Evolutionary conservation across 1,139 yeast genomes (phyloP), one percentile per base, ranked within the genome.

Genomic region (Blastobotrys arbuscula): DNA sequence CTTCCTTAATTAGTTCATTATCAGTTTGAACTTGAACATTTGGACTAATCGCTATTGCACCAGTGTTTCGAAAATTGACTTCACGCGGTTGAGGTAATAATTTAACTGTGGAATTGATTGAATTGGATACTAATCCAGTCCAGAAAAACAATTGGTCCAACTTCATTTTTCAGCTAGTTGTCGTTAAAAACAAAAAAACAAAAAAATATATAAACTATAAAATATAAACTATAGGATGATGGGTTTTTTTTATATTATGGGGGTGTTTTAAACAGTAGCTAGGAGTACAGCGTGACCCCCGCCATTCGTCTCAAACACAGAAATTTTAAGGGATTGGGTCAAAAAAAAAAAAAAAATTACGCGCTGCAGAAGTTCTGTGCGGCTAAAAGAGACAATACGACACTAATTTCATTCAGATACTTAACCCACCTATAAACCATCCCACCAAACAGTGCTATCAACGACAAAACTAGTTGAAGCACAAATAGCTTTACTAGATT

Each of bases 401-500:
- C n/a, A n/a, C n/a, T n/a, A n/a, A n/a, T n/a, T n/a, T n/a, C n/a
- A n/a, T n/a, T n/a, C n/a, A n/a, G n/a, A n/a, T n/a, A n/a, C n/a
- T n/a, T n/a, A 28, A n/a, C 31, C 8, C 6, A 16, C 6, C 38
- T 55, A 62, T 31, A 62, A 36, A 12, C 67, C 66, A 3, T 13
- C 49, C 65, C 61, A 61, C 55, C 44, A 56, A 21, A 39, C 55
- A 20, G 65, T 57, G 53, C 62, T 55, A 45, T 59, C 52, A 26
- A 65, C 55, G 10, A 48, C 49, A 55, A 68, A 65, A 21, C 47
- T 52, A 38, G 58, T 61, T 30, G 53, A 53, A 31, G 59, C 50
- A 23, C 54, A 58, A 48, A 66, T 56, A 42, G 62, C 65, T 46
- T 61, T 67, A 49, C 67, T 60, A 28, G 67, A 62, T n/a, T 62